A percentile compares a stretch with the other conserved stretches of the same genome.
These are phyloP conservation scores for Penicillium ucsense DNA, from an alignment of 495 filamentous ascomycete genomes.

Conservation along the genomic window DNA sequence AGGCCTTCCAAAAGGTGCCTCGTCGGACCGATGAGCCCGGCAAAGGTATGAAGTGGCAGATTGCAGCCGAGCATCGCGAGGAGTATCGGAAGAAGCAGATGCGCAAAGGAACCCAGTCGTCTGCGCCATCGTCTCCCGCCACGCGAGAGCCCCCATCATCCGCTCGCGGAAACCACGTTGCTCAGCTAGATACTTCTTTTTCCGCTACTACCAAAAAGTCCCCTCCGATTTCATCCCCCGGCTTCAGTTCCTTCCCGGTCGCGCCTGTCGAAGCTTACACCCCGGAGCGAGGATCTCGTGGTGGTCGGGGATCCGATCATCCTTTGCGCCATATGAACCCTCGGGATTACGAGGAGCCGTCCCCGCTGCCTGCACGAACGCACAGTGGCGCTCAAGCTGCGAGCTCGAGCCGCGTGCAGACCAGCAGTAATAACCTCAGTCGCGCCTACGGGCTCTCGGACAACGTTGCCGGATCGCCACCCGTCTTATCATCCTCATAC, in stretches of 20 bases:
- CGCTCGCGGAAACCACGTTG: conserved; percentile 13
- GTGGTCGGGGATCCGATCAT: conserved; percentile 25
- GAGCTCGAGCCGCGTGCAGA: conserved; percentile 27
- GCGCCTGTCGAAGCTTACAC: conserved; percentile 40
- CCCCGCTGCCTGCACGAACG: conserved; percentile 42
- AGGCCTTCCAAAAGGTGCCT: conserved; percentile 84
- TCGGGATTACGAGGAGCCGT: conserved; percentile 45
- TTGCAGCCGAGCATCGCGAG: conserved; percentile 69
- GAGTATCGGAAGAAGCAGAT: conserved; percentile 58
- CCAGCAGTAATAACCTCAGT: conserved; percentile 42
- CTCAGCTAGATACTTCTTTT: conserved; percentile 37
- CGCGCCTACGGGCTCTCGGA: conserved; percentile 49
- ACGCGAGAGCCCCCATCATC: conserved; percentile 30
- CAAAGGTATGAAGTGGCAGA: conserved; percentile 98
- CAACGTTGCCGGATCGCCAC: conserved; percentile 52
- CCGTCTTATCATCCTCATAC: conserved; percentile 59
- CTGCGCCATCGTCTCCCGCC: conserved; percentile 37
- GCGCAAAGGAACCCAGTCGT: conserved; percentile 37
- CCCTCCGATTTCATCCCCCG: conserved; percentile 38
- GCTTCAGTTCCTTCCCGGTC: conserved; percentile 39
- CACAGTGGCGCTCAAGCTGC: conserved; percentile 25
- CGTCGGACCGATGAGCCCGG: conserved; percentile 89
- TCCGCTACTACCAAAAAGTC: conserved; percentile 40
- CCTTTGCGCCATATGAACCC: conserved; percentile 25
- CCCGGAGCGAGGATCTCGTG: conserved; percentile 36